Evolutionary conservation across 768 basidiomycete genomes (phyloP), one percentile per base, ranked within the genome.

Genomic region (Phanerochaete carnosa): DNA sequence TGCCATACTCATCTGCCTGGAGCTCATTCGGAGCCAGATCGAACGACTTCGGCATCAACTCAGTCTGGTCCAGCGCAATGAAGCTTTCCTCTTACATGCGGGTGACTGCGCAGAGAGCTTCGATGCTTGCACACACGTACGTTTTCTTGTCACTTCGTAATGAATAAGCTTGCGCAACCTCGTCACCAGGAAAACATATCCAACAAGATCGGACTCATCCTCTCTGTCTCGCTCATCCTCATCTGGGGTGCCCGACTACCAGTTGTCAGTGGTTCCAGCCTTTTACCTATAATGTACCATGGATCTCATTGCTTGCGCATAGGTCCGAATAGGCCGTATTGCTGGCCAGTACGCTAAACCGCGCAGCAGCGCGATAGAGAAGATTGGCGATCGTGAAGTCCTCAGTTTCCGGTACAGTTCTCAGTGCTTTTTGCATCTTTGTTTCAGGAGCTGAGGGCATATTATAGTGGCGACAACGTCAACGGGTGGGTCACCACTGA

Each of bases 41-140:
- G 90, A 94, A 71, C 83, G 93, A 11, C 79, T 98, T 58, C 82
- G 94, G 53, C 80, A 86, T 69, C 93, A 95, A 63, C 78, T 98
- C 22, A 76, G 80, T 33, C 85, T 85, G 35, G 94, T 95, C 2
- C 90, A 97, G 66, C 80, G 80, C 22, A 92, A 93, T 63, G 86
- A 95, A 68, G 94, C 94, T 0, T 98, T 99, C 75, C 80, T 99
- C 37, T 82, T 99, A 2, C 97, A 99, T 63, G 97, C 97, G 0
- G 97, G 97, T 1, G 97, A 99, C 69, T 99, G 97, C 68, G 95
- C 94, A n/a, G 93, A 95, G 73, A 90, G 92, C 71, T 95, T 96
- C 68, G 89, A 92, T 66, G 93, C 92, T 0, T 95, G 93, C 71
- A 94, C 91, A 0, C 85, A 92, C 63, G 92, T 92, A 70, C 67